Evolutionary conservation across 208 protist species (phyloP).

Genomic region (Trypanosoma conorhini): DNA sequence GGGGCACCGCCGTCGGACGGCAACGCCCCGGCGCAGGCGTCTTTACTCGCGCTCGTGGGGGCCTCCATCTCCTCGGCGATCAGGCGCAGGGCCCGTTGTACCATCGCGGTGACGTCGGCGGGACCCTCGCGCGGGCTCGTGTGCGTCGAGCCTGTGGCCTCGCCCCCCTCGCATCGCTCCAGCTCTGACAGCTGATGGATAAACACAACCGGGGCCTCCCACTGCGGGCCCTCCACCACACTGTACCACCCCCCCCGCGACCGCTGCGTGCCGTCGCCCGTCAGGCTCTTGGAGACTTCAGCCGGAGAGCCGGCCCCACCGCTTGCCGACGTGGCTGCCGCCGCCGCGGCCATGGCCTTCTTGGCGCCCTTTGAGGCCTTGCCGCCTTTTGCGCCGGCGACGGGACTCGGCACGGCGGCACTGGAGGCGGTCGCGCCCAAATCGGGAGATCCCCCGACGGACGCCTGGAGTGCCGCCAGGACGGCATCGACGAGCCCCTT

Average conservation of each 20-base stretch:
- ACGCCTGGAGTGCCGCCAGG: constrained; percentile 1
- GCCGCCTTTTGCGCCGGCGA: background rate
- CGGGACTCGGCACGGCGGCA: background rate
- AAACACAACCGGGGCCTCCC: constrained; percentile 17
- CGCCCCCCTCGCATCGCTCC: constrained; percentile 15
- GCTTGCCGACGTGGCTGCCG: background rate
- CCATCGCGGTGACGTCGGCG: constrained; percentile 3
- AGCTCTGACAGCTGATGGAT: constrained; percentile 23
- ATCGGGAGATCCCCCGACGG: background rate
- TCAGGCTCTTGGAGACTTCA: background rate
- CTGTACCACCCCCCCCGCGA: constrained; percentile 21
- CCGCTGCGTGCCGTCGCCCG: background rate
- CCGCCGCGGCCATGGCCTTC: background rate
- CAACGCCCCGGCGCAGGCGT: background rate
- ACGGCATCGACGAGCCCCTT: background rate
- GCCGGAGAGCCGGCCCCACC: background rate
- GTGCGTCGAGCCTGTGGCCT: background rate
- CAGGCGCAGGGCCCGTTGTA: constrained; percentile 16
- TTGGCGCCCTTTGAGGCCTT: constrained; percentile 5
- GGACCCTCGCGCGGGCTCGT: background rate
- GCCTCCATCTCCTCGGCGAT: constrained; percentile 11
- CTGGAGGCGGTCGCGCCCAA: background rate
- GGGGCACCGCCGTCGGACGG: background rate
- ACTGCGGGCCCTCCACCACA: constrained; percentile 15
- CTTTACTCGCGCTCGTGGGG: background rate